Evolutionary conservation across 2,329 filamentous ascomycete species (phyloP).

Genomic region (Aspergillus fischeri): DNA sequence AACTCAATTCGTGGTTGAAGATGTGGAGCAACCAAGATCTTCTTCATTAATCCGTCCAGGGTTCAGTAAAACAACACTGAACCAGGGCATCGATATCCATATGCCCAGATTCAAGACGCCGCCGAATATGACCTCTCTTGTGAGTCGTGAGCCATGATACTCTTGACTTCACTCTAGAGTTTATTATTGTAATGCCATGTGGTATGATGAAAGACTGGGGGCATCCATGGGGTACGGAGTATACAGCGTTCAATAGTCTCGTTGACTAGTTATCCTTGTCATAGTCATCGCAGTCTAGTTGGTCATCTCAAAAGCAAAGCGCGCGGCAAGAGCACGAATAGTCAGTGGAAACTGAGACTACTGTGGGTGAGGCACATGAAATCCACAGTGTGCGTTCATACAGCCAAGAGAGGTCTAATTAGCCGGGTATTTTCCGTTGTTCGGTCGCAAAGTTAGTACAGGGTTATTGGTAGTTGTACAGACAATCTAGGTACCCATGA

Average conservation of each 20-base stretch:
- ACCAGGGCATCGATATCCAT: neutral
- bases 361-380: neutral
- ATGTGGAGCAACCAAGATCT: neutral
- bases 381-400: no score
- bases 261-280: neutral
- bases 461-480: no score
- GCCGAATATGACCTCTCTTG: neutral
- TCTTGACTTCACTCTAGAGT: neutral
- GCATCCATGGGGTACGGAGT: neutral
- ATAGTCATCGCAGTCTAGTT: neutral
- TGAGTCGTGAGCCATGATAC: no score
- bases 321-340: neutral
- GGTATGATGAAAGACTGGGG: neutral
- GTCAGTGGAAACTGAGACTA: neutral
- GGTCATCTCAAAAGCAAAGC: neutral
- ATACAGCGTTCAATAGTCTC: neutral
- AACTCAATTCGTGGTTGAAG: neutral
- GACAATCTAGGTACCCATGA: neutral
- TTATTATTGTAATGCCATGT: neutral
- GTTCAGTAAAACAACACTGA: neutral
- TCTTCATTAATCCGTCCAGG: neutral
- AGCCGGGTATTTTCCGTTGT: neutral
- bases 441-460: no score
- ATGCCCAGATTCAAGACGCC: no score
- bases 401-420: neutral